These are phyloP conservation scores for Aspergillus spinulosporus DNA, from an alignment of 2,329 filamentous ascomycete species.

Conservation along the genomic window DNA sequence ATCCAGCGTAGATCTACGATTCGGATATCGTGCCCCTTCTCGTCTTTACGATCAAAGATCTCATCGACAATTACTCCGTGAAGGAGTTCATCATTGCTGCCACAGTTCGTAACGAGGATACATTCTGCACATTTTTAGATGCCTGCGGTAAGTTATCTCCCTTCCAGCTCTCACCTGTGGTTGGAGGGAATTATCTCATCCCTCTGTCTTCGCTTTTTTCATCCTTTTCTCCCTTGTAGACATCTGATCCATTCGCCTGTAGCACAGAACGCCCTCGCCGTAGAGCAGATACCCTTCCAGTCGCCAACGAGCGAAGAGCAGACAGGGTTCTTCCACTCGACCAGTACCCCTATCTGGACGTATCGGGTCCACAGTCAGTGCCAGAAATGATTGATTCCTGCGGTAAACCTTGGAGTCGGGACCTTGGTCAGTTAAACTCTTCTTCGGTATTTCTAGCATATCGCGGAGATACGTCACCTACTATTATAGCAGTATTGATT, in stretches of 20 bases:
- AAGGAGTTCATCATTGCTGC: conserved; percentile 60
- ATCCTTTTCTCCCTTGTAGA: not conserved
- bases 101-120: conserved; percentile 62
- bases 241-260: conserved; percentile 8
- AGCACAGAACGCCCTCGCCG: conserved; percentile 38
- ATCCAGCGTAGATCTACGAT: conserved; percentile 58
- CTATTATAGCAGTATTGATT: too few species aligned
- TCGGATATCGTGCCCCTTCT: conserved; percentile 58
- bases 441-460: not conserved
- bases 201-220: too few species aligned
- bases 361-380: conserved; percentile 27
- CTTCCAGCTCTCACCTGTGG: not conserved
- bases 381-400: not conserved
- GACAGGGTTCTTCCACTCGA: conserved; percentile 51
- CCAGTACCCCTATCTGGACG: conserved; percentile 39
- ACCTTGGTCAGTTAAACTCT: not conserved
- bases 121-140: conserved; percentile 59
- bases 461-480: not conserved
- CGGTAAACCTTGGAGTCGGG: too few species aligned
- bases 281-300: conserved; percentile 43
- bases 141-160: conserved; percentile 55
- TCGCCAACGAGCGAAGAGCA: conserved; percentile 47
- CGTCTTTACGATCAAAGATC: conserved; percentile 55
- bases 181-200: too few species aligned
- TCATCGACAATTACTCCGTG: conserved; percentile 56